These are phyloP conservation scores for Chaetomium tenue DNA, from an alignment of 495 filamentous ascomycete species.

Conservation along the genomic window DNA sequence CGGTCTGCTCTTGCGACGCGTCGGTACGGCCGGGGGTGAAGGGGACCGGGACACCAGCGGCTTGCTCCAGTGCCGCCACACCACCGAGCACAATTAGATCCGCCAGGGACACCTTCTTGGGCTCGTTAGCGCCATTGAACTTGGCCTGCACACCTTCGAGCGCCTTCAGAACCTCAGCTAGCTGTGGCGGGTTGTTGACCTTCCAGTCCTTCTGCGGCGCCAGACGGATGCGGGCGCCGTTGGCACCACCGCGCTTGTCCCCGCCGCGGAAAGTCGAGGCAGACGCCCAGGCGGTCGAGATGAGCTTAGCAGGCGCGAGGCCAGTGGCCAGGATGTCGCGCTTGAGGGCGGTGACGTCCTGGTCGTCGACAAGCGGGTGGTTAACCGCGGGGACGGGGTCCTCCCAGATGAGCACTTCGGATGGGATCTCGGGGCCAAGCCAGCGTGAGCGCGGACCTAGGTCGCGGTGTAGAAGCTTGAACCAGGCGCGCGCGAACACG, in stretches of 20 bases:
- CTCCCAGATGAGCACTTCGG: slow-evolving; percentile 63
- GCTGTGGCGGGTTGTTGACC: slow-evolving; percentile 62
- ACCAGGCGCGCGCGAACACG: slow-evolving; percentile 68
- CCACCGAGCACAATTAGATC: slow-evolving; percentile 71
- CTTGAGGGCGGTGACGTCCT: slow-evolving; percentile 62
- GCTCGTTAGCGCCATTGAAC: slow-evolving; percentile 59
- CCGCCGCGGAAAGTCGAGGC: slow-evolving; percentile 70
- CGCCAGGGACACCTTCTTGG: slow-evolving; percentile 69
- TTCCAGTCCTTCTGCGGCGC: slow-evolving; percentile 65
- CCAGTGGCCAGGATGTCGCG: slow-evolving; percentile 59
- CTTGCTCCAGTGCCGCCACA: slow-evolving; percentile 67
- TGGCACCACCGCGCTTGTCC: slow-evolving; percentile 75
- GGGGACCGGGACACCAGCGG: slow-evolving; percentile 50
- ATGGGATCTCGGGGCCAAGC: slow-evolving; percentile 66
- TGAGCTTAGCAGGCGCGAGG: slow-evolving; percentile 53
- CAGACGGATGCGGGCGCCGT: slow-evolving; percentile 71
- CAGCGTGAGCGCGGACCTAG: slow-evolving; percentile 66
- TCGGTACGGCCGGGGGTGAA: slow-evolving; percentile 50
- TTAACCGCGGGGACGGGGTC: slow-evolving; percentile 59
- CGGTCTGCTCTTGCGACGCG: slow-evolving; percentile 62
- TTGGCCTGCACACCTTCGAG: slow-evolving; percentile 61
- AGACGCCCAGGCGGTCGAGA: slow-evolving; percentile 65
- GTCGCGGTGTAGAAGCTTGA: slow-evolving; percentile 75
- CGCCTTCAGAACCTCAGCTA: slow-evolving; percentile 54
- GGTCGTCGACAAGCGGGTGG: slow-evolving; percentile 55